These are phyloP conservation scores for Suhomyces coccinellae DNA, from an alignment of 1,139 yeast species.

Conservation along the genomic window DNA sequence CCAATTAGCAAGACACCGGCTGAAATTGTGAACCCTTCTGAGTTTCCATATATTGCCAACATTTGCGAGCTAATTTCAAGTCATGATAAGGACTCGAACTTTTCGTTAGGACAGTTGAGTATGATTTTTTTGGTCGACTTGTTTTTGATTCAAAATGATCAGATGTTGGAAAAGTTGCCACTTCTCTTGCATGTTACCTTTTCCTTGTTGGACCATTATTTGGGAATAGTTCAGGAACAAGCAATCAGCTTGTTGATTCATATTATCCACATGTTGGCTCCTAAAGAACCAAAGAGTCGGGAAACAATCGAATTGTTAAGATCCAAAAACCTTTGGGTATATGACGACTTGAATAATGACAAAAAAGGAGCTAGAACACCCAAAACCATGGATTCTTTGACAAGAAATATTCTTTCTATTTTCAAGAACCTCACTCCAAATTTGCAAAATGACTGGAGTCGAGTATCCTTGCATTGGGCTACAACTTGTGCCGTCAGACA, in stretches of 20 bases:
- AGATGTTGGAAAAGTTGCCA: slow-evolving; percentile 60
- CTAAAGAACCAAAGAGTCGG: slow-evolving; percentile 52
- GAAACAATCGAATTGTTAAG: slow-evolving; percentile 57
- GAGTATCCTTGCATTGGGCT: slow-evolving; percentile 87
- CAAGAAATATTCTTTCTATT: slow-evolving; percentile 61
- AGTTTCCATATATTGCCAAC: slow-evolving; percentile 71
- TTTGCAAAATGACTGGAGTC: slow-evolving; percentile 81
- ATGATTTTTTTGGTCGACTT: slow-evolving; percentile 82
- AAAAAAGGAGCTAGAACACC: slow-evolving; percentile 87
- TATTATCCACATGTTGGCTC: slow-evolving; percentile 64
- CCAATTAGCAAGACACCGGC: slow-evolving; percentile 35
- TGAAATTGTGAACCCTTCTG: slow-evolving; percentile 1
- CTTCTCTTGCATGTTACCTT: slow-evolving; percentile 80
- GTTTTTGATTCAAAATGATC: slow-evolving; percentile 58
- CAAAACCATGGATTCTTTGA: slow-evolving; percentile 77
- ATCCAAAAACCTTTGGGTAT: slow-evolving; percentile 69
- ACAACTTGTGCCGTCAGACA: slow-evolving; percentile 97
- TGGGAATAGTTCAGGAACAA: slow-evolving; percentile 78
- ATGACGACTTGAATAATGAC: slow-evolving; percentile 79
- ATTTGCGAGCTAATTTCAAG: slow-evolving; percentile 57
- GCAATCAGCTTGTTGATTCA: slow-evolving; percentile 77
- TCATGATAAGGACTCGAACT: slow-evolving; percentile 70
- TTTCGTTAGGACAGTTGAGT: slow-evolving; percentile 86
- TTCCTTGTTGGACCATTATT: slow-evolving; percentile 83
- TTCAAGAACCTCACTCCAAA: slow-evolving; percentile 51